Conservation (phyloP, 169 alveolate genomes). For the Cryptosporidium andersoni region DNA sequence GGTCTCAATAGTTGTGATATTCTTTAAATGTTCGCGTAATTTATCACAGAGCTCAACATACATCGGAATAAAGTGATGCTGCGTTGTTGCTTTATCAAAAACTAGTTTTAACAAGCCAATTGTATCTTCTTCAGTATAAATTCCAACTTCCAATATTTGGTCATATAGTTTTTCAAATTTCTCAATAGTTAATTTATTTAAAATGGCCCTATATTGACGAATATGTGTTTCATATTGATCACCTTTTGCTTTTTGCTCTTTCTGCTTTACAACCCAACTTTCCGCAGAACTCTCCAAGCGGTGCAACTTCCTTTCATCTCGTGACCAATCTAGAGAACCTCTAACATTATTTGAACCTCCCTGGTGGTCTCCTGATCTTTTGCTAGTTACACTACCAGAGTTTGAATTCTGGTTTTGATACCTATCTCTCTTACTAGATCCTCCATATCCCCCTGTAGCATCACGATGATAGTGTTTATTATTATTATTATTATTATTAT, state of each 20-base stretch:
- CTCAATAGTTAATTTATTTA: conserved; percentile 78
- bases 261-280: conserved; percentile 69
- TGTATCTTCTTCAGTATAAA: conserved; percentile 73
- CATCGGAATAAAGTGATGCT: conserved; percentile 87
- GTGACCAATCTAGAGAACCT: conserved; percentile 55
- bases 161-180: conserved; percentile 76
- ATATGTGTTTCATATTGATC: conserved; percentile 52
- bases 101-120: conserved; percentile 74
- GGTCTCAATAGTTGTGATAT: conserved; percentile 74
- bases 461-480: conserved; percentile 39
- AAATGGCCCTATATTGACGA: conserved; percentile 65
- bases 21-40: conserved; percentile 77
- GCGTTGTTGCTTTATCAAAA: conserved; percentile 86
- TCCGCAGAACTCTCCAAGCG: conserved; percentile 68
- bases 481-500: not conserved
- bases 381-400: not conserved
- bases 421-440: conserved; percentile 44
- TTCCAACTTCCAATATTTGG: conserved; percentile 73
- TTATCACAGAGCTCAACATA: conserved; percentile 85
- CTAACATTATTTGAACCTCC: not conserved
- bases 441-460: not conserved
- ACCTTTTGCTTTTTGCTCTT: conserved; percentile 56
- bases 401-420: conserved; percentile 6
- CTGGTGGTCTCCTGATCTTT: not conserved
- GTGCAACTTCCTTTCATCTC: conserved; percentile 54